These are phyloP conservation scores for Collybia sordida DNA, from an alignment of 768 basidiomycete species.

Conservation along the genomic window DNA sequence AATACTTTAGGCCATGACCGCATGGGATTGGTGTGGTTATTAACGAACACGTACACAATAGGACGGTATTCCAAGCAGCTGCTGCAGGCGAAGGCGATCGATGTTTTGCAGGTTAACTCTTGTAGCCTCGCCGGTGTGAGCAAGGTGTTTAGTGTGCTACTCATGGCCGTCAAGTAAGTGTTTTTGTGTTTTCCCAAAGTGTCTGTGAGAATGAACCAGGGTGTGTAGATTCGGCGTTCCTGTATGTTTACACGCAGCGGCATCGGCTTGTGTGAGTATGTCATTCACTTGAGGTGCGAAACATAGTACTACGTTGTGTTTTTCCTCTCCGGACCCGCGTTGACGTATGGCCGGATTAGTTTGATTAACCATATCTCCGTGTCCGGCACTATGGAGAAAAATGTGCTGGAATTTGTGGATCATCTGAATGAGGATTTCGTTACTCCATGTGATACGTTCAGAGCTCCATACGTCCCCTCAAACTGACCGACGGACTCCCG, in stretches of 20 bases:
- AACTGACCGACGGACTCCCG: constrained; percentile 9
- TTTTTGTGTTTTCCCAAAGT: neutral
- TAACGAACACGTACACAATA: constrained; percentile 93
- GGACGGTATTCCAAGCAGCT: constrained; percentile 94
- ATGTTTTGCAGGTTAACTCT: constrained; percentile 94
- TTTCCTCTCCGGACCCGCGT: neutral
- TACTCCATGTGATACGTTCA: constrained; percentile 65
- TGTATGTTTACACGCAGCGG: constrained; percentile 93
- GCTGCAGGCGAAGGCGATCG: constrained; percentile 87
- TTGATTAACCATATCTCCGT: constrained; percentile 93
- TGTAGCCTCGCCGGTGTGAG: constrained; percentile 93
- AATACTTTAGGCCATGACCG: too few relatives aligned
- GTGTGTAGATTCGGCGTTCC: constrained; percentile 68
- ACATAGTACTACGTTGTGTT: neutral
- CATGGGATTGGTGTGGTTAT: constrained; percentile 89
- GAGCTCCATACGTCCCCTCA: neutral
- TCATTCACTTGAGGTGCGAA: constrained; percentile 72
- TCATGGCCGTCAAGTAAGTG: constrained; percentile 85
- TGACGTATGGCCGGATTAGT: constrained; percentile 30
- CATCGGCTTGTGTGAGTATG: constrained; percentile 91
- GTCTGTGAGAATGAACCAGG: neutral
- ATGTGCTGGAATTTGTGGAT: constrained; percentile 89
- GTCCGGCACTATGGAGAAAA: constrained; percentile 90
- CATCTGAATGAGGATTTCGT: constrained; percentile 95
- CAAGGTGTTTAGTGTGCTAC: constrained; percentile 84